Base-by-base conservation (phyloP, 2,329 filamentous ascomycete genomes). In the Camptophora hylomeconis region DNA sequence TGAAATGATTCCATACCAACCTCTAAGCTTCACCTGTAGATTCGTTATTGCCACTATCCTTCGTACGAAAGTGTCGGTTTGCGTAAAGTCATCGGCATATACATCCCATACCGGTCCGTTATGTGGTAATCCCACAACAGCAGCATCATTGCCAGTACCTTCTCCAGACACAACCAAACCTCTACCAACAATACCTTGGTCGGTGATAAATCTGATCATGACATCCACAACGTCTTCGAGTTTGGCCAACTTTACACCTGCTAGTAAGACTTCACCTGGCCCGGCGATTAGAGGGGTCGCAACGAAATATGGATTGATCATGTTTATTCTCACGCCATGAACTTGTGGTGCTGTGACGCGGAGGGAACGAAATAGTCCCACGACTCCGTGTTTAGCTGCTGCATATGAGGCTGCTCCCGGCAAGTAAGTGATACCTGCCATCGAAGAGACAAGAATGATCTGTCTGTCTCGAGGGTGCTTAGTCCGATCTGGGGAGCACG, bases 261-360 rank as follows among this genome's bases (percentile, higher is more conserved):
- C 66, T 2, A 79, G 57, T 10, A 75, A 34, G 2, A 64, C 36
- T 16, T 66, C 57, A 11, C 58, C 70, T 1, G 40, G 32, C 2
- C 51, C 34, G 1, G 60, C 52, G 3, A 75, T 47, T 24, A 80
- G 62, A n/a, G 71, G 67, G 9, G 70, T 75, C 41, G 72, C 66
- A 42, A 67, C 62, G 48, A 77, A 80, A 51, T 78, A 80, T 0
- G 75, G 75, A 33, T 64, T 66, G n/a, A 80, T 48, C 44, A 78
- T 58, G 45, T 80, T 80, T 35, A 76, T 56, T 24, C 76, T 62
- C 22, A 80, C 53, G 14, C 68, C 67, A 22, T 61, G 51, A 5
- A 51, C 39, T 30, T 61, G 58, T 2, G 63, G 56, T 0, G 63
- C 38, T 5, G 54, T 56, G 3, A 51, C 46, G 2, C 61, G 42